Base-by-base conservation (phyloP, 176 grass and related monocot genomes). In the Guadua angustifolia region DNA sequence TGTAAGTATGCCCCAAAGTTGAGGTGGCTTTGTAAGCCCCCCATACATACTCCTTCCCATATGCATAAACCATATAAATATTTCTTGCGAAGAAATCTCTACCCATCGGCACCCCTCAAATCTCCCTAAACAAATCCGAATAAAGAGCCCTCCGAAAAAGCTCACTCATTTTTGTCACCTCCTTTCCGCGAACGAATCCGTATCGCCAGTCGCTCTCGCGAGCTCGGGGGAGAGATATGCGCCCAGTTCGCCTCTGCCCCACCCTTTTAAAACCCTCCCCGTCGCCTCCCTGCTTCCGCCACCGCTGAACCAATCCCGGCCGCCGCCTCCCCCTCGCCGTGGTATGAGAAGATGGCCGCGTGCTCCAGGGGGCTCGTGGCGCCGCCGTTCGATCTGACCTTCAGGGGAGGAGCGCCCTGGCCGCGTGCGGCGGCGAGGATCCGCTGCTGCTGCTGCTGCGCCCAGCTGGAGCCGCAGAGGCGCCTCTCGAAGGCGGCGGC, bases 321-420 rank as follows among this genome's bases (percentile, higher is more conserved):
- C 22, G 11, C 77, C 61, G 16, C 36, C 71, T 32, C 17, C 60
- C 42, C 52, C 15, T 71, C 44, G 43, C 75, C 80, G 58, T 71
- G 71, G 68, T 60, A 69, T 63, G 56, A 74, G 64, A 75, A 77
- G 82, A 98, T 98, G 95, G 89, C 89, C 67, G 89, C 83, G 42
- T 91, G 85, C 83, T 82, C 95, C 73, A 87, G 85, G 57, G 91
- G 89, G 49, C 79, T 98, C 57, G 79, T 46, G 13, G 73, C 85
- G 51, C 87, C 82, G 65, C 84, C 90, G 35, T 86, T 91, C 89
- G 78, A 90, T 82, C 71, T 91, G 81, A 71, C 70, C 33, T 69
- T 78, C 24, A 69, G 60, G 38, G 72, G 71, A 35, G 42, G 67
- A 18, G 49, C n/a, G 17, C 43, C 60, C 26, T 83, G 76, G 70